Evolutionary conservation across 257 asterid genomes (phyloP).

Genomic region (Salvia rosmarinus): DNA sequence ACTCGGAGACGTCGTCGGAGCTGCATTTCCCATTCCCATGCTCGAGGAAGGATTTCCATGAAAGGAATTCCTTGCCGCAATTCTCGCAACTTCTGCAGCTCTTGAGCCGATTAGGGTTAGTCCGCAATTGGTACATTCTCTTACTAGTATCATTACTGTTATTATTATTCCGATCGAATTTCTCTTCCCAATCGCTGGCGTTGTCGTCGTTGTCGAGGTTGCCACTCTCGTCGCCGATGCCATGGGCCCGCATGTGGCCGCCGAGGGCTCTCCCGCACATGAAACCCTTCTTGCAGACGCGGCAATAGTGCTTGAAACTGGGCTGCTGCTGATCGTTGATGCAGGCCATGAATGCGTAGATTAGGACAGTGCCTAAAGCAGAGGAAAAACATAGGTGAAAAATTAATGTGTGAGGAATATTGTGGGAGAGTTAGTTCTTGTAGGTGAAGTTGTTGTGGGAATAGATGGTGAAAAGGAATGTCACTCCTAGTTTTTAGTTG

Average conservation of each 20-base stretch:
- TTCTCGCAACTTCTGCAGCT: slow-evolving; percentile 76
- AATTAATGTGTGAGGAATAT: neutral
- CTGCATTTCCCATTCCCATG: slow-evolving; percentile 90
- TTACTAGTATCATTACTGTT: slow-evolving; percentile 33
- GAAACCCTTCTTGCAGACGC: slow-evolving; percentile 92
- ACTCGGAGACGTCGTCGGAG: slow-evolving; percentile 74
- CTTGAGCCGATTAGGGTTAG: slow-evolving; percentile 79
- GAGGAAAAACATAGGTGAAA: neutral
- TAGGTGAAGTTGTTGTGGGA: slow-evolving; percentile 55
- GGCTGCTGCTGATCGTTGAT: slow-evolving; percentile 61
- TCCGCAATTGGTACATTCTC: slow-evolving; percentile 78
- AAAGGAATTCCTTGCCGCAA: slow-evolving; percentile 85
- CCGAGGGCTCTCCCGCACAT: slow-evolving; percentile 96
- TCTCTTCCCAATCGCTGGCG: slow-evolving; percentile 76
- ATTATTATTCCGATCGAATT: slow-evolving; percentile 32
- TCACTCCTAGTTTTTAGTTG: slow-evolving; percentile 69
- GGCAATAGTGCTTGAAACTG: slow-evolving; percentile 71
- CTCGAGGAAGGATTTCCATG: slow-evolving; percentile 93
- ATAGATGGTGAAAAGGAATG: slow-evolving; percentile 51
- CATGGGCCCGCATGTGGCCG: slow-evolving; percentile 96
- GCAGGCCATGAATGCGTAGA: slow-evolving; percentile 37
- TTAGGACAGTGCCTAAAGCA: no score
- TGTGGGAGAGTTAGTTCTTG: slow-evolving; percentile 47
- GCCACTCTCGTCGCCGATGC: slow-evolving; percentile 62
- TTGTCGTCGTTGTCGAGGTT: slow-evolving; percentile 57